Percentiles rank a stretch among this genome's conserved stretches.
phyloP scores from a whole-genome alignment of 1,139 yeast genomes.

The Geotrichum histeridarum region DNA sequence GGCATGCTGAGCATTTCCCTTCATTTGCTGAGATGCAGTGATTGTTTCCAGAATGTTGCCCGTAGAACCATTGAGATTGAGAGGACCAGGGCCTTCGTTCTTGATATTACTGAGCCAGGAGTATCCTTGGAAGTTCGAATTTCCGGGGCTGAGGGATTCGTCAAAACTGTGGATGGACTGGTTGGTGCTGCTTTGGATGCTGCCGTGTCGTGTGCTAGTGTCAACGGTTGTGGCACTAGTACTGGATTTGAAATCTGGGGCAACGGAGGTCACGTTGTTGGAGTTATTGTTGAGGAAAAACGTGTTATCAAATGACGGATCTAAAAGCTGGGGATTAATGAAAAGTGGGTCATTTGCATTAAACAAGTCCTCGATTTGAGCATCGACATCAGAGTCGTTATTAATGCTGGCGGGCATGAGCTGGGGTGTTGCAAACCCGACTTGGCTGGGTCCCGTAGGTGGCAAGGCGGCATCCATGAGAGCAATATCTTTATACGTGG shows the following conservation, averaged over 20 bases:
- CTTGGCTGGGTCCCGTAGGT: conserved; percentile 51
- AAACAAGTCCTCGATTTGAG: conserved; percentile 28
- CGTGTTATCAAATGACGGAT: conserved; percentile 17
- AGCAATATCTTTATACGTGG: conserved; percentile 45
- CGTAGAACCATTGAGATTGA: conserved; percentile 8
- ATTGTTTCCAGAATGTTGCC: conserved; percentile 3
- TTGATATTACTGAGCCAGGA: conserved; percentile 18
- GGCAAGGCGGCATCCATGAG: conserved; percentile 34
- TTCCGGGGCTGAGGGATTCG: conserved; percentile 13
- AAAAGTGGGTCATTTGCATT: conserved; percentile 30
- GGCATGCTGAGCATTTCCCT: neutral
- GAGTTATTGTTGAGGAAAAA: conserved; percentile 12
- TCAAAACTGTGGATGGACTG: conserved; percentile 10
- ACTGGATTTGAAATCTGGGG: neutral
- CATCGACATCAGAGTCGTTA: conserved; percentile 24
- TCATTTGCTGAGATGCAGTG: conserved; percentile 1
- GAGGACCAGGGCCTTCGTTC: conserved; percentile 11
- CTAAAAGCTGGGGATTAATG: conserved; percentile 36
- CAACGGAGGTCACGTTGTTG: conserved; percentile 13
- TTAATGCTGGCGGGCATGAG: conserved; percentile 39
- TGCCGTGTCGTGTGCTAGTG: conserved; percentile 3
- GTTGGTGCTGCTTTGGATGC: conserved; percentile 8
- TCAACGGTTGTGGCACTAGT: conserved; percentile 13
- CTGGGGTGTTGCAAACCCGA: conserved; percentile 78
- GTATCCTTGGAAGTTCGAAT: conserved; percentile 16